phyloP scores from a whole-genome alignment of 2,329 filamentous ascomycete species.

The Metarhizium rileyi region DNA sequence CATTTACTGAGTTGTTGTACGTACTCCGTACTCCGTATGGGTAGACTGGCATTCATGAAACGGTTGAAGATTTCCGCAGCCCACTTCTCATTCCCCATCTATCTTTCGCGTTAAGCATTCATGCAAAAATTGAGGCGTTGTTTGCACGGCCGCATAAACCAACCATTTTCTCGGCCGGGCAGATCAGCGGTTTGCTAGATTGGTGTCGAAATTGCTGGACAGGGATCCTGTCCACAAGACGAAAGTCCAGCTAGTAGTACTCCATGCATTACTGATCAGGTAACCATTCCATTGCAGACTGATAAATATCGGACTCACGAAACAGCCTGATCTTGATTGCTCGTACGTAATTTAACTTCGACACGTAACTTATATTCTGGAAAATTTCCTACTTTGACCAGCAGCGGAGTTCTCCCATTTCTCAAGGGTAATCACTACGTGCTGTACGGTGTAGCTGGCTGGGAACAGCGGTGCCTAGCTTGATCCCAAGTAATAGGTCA shows the following conservation, averaged over 20 bases:
- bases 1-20: not conserved
- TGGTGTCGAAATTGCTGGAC: not conserved
- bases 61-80: not conserved
- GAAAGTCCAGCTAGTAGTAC: too few relatives aligned
- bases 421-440: too few relatives aligned
- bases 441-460: too few relatives aligned
- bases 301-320: too few relatives aligned
- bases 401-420: not conserved
- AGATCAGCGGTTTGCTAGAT: not conserved
- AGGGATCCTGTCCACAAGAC: not conserved
- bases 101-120: not conserved
- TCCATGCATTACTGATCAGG: not conserved
- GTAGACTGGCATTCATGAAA: not conserved
- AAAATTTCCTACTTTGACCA: not conserved
- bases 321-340: not conserved
- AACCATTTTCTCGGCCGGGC: too few relatives aligned
- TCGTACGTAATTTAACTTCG: too few relatives aligned
- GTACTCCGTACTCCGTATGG: not conserved
- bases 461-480: too few relatives aligned
- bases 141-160: not conserved
- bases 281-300: not conserved
- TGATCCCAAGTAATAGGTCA: too few relatives aligned
- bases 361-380: not conserved
- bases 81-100: not conserved
- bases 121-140: not conserved